Evolutionary conservation across 176 grass and related monocot genomes (phyloP).

Genomic region (Triticum timopheevii): DNA sequence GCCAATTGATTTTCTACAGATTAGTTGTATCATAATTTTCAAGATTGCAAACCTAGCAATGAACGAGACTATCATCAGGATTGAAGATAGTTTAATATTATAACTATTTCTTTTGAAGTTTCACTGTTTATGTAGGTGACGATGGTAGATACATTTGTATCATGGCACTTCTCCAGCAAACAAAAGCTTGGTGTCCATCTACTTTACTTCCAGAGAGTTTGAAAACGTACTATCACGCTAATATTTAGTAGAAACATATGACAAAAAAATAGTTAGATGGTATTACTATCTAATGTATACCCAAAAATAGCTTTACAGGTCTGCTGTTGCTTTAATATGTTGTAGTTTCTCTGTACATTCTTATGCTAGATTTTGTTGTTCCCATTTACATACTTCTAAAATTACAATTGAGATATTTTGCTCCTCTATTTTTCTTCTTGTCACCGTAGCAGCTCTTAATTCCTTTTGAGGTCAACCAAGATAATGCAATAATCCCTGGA

Average conservation of each 20-base stretch:
- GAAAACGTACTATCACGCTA: too few species aligned
- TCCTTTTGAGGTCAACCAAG: constrained; percentile 89
- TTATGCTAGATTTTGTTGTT: neutral
- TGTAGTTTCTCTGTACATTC: neutral
- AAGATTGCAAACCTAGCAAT: too few species aligned
- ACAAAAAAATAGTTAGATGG: neutral
- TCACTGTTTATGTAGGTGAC: too few species aligned
- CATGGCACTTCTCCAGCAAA: too few species aligned
- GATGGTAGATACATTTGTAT: too few species aligned
- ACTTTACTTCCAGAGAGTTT: too few species aligned
- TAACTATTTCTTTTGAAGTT: too few species aligned
- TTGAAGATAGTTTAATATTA: too few species aligned
- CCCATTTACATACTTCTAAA: constrained; percentile 32
- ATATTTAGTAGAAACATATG: neutral
- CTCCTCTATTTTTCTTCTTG: constrained; percentile 93
- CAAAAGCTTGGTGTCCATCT: too few species aligned
- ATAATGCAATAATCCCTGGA: constrained; percentile 72
- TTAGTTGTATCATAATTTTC: too few species aligned
- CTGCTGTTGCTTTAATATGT: neutral
- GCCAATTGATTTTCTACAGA: too few species aligned
- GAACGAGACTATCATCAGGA: too few species aligned
- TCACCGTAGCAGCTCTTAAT: constrained; percentile 87
- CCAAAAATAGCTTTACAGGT: neutral
- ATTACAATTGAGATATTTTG: constrained; percentile 88
- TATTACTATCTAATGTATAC: neutral